Evolutionary conservation across 129 eudicot species (phyloP).

Genomic region (Flaveria sonorensis): DNA sequence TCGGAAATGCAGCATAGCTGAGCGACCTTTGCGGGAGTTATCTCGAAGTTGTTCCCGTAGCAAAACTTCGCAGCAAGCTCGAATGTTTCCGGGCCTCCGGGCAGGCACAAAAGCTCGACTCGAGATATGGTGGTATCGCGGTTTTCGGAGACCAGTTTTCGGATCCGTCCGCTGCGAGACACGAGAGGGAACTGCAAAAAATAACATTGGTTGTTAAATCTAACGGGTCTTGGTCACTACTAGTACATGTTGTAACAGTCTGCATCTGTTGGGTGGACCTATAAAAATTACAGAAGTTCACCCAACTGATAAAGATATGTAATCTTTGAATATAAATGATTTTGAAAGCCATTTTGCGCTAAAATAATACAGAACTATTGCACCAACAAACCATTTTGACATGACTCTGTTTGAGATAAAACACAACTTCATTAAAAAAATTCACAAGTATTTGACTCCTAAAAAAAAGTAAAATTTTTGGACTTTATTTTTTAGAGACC

Average conservation of each 20-base stretch:
- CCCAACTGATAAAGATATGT: neutral
- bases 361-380: neutral
- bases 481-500: neutral
- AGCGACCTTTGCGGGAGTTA: conserved; percentile 83
- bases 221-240: neutral
- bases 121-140: conserved; percentile 65
- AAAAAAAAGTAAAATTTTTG: conserved; percentile 3
- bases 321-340: neutral
- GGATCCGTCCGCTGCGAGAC: conserved; percentile 81
- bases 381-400: neutral
- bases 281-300: too few relatives aligned
- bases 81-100: conserved; percentile 84
- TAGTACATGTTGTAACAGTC: neutral
- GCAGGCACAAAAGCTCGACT: conserved; percentile 71
- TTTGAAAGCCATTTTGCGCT: neutral
- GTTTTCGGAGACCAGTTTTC: conserved; percentile 74
- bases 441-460: neutral
- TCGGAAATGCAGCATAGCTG: conserved; percentile 78
- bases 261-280: neutral
- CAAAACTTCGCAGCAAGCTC: conserved; percentile 97
- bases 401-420: neutral
- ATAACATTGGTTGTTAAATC: neutral
- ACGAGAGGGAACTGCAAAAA: conserved; percentile 91
- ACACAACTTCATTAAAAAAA: neutral
- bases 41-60: conserved; percentile 88